Percentiles rank a stretch among this genome's conserved stretches.
Conservation (phyloP, 208 protist species). For the Naegleria fowleri region DNA sequence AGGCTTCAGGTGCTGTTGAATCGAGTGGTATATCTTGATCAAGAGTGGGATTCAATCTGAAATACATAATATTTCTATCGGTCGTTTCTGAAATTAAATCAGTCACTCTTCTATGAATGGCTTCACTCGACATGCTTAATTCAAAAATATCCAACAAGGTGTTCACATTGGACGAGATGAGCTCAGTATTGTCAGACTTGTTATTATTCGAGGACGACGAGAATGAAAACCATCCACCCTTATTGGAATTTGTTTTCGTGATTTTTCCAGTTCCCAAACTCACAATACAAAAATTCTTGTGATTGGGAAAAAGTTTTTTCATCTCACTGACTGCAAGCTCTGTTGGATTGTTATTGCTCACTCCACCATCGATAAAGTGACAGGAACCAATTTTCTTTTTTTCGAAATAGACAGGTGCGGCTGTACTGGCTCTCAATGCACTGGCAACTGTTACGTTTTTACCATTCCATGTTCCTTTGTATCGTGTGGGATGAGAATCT, state of each 20-base stretch:
- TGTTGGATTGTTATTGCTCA: slow-evolving; percentile 4
- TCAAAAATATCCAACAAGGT: slow-evolving; percentile 8
- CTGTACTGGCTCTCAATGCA: neutral
- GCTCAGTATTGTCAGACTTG: neutral
- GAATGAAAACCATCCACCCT: neutral
- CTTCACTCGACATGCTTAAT: neutral
- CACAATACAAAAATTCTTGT: neutral
- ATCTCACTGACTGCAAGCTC: neutral
- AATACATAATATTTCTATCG: neutral
- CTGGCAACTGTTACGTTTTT: neutral
- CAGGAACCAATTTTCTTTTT: neutral
- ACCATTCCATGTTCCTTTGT: neutral
- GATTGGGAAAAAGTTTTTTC: neutral
- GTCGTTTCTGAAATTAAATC: neutral
- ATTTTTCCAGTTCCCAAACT: neutral
- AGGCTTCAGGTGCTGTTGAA: neutral
- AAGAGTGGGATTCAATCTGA: neutral
- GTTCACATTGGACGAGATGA: neutral
- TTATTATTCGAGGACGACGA: neutral
- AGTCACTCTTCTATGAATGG: neutral
- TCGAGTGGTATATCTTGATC: neutral
- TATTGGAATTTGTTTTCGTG: neutral
- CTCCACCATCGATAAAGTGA: neutral
- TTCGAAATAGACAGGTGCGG: neutral
- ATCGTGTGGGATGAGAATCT: neutral